phyloP scores from a whole-genome alignment of 2,329 filamentous ascomycete species.

The Colletotrichum chrysophilum region DNA sequence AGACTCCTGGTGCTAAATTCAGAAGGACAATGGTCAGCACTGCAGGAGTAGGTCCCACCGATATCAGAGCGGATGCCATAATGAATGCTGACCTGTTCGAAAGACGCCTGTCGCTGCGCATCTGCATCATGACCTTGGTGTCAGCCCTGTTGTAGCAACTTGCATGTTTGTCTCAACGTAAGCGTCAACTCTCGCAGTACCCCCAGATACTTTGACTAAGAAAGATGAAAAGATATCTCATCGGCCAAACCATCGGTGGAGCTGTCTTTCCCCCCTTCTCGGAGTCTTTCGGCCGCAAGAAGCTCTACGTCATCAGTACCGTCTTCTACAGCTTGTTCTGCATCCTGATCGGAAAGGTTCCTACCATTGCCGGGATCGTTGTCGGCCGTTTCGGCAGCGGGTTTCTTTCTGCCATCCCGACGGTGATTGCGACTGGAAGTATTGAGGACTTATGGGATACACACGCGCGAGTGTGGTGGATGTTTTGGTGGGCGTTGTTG shows the following conservation, averaged over 20 bases:
- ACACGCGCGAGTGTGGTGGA: background rate
- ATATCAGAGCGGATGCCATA: rapidly evolving
- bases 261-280: background rate
- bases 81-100: background rate
- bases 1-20: background rate
- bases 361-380: background rate
- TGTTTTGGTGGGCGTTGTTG: background rate
- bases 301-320: background rate
- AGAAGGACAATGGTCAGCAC: background rate
- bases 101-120: background rate
- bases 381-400: background rate
- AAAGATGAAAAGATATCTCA: background rate
- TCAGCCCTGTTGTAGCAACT: background rate
- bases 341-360: background rate
- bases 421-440: background rate
- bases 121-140: background rate
- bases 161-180: background rate
- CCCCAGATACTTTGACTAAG: rapidly evolving
- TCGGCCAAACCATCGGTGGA: background rate
- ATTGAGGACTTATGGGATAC: conserved; percentile 10
- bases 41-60: background rate
- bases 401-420: background rate
- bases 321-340: conserved; percentile 2
- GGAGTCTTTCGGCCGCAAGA: conserved; percentile 10
- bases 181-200: background rate